phyloP scores from a whole-genome alignment of 2,329 filamentous ascomycete species.

The Hyphodiscus sp. region DNA sequence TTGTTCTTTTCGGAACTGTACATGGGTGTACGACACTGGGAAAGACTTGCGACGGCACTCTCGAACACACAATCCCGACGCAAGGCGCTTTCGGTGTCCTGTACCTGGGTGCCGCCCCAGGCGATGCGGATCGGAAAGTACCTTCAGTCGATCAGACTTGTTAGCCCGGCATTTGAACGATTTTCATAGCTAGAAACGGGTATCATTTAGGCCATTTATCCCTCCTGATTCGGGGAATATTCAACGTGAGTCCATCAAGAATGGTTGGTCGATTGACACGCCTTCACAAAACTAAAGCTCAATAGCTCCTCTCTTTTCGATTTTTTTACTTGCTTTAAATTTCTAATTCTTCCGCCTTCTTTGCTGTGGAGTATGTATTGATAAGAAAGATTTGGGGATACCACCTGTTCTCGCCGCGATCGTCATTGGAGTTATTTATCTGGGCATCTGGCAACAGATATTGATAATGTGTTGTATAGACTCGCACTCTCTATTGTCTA shows the following conservation, averaged over 20 bases:
- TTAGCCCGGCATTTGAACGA: constrained; percentile 3
- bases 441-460: not conserved
- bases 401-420: not conserved
- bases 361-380: not conserved
- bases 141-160: constrained; percentile 6
- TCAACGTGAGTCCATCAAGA: not conserved
- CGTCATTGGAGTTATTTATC: not conserved
- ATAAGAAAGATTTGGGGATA: not conserved
- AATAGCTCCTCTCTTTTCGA: no score
- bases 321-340: not conserved
- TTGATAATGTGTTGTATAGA: not conserved
- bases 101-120: not conserved
- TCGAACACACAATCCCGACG: not conserved
- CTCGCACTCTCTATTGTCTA: not conserved
- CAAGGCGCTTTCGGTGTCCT: constrained; percentile 3
- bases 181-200: constrained; percentile 1
- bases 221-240: not conserved
- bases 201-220: not conserved
- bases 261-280: not conserved
- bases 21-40: constrained; percentile 2
- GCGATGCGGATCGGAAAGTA: not conserved
- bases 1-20: constrained; percentile 3
- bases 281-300: no score
- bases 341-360: not conserved
- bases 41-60: constrained; percentile 9